These are phyloP conservation scores for Mimosa bimucronata DNA, from an alignment of 306 rosid genomes.

Conservation along the genomic window DNA sequence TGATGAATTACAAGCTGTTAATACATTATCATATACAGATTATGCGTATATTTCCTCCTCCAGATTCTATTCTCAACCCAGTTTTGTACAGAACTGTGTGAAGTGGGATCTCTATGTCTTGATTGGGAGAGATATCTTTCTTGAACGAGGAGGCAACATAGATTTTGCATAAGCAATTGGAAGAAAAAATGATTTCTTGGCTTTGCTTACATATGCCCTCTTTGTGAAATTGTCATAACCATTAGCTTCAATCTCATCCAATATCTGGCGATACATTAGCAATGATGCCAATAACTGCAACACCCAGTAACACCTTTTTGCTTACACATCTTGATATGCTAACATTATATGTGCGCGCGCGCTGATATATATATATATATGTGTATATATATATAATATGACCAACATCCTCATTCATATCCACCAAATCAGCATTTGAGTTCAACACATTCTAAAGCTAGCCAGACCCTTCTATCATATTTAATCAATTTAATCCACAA, in stretches of 20 bases:
- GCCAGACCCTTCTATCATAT: no score
- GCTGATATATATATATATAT: no score
- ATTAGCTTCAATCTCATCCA: conserved; percentile 88
- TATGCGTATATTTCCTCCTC: conserved; percentile 1
- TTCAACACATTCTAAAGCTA: not conserved
- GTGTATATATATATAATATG: no score
- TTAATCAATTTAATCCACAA: no score
- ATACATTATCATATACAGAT: conserved; percentile 40
- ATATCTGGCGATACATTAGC: conserved; percentile 67
- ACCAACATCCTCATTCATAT: not conserved
- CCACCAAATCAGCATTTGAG: not conserved
- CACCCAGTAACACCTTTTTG: conserved; percentile 25
- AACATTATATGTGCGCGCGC: no score
- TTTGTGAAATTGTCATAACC: conserved; percentile 76
- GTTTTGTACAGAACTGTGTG: conserved; percentile 32
- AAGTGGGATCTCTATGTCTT: conserved; percentile 29
- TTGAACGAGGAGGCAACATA: conserved; percentile 49
- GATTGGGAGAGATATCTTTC: conserved; percentile 36
- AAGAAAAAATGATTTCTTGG: conserved; percentile 66
- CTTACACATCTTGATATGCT: conserved; percentile 2
- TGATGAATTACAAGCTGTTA: conserved; percentile 29
- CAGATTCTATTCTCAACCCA: not conserved
- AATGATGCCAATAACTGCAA: conserved; percentile 78
- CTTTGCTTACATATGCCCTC: conserved; percentile 80
- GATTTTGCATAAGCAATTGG: conserved; percentile 56